These are phyloP conservation scores for Quercus tomentella DNA, from an alignment of 331 rosid species.

Conservation along the genomic window DNA sequence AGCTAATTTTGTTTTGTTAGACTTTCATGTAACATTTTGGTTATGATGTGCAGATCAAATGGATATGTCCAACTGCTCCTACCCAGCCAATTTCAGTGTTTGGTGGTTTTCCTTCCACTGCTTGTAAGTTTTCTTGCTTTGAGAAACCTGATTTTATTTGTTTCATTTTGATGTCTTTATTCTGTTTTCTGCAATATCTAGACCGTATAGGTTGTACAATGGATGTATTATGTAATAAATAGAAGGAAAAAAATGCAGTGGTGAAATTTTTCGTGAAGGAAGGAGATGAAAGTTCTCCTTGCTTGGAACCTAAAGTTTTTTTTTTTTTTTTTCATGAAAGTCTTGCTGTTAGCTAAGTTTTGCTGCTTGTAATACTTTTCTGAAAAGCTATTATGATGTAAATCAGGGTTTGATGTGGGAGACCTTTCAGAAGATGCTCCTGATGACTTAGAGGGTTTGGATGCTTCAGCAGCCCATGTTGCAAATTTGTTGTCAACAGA, in stretches of 20 bases:
- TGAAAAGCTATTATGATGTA: conserved; percentile 7
- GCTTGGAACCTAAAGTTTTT: background rate
- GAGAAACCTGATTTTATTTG: background rate
- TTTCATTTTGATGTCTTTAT: background rate
- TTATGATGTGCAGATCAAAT: conserved; percentile 71
- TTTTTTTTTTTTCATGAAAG: background rate
- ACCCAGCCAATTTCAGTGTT: conserved; percentile 75
- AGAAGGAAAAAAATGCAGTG: background rate
- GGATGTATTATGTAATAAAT: background rate
- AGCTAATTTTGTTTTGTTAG: background rate
- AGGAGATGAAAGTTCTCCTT: background rate
- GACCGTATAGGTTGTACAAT: background rate
- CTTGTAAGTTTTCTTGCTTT: conserved; percentile 60
- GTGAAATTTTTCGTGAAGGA: background rate
- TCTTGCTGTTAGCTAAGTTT: background rate
- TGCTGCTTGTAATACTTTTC: conserved; percentile 17
- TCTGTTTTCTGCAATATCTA: background rate
- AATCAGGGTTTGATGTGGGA: conserved; percentile 88
- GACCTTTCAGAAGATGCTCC: conserved; percentile 84
- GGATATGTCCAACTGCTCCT: conserved; percentile 99
- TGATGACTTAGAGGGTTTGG: conserved; percentile 95
- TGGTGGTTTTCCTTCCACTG: conserved; percentile 98
- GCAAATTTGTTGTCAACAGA: conserved; percentile 90
- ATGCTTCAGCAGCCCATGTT: conserved; percentile 89
- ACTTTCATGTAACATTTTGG: background rate